Evolutionary conservation across 2,329 filamentous ascomycete species (phyloP).

Genomic region (Sclerotinia minor): DNA sequence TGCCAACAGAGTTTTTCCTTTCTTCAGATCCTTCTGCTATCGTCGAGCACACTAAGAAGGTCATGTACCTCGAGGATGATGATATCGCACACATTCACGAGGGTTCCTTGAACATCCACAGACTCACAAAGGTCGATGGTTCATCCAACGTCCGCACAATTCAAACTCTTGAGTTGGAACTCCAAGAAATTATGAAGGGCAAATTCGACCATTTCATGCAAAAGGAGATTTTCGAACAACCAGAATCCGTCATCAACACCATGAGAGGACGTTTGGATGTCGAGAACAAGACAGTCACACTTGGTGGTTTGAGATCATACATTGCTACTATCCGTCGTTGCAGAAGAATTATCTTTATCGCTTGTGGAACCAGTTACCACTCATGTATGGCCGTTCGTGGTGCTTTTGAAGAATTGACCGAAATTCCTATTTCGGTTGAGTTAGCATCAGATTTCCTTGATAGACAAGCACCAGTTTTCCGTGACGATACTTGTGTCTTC

Average conservation of each 20-base stretch:
- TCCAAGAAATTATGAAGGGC: slow-evolving; percentile 99
- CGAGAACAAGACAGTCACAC: slow-evolving; percentile 89
- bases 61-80: slow-evolving; percentile 98
- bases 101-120: slow-evolving; percentile 98
- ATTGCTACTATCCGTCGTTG: slow-evolving; percentile 95
- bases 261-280: slow-evolving; percentile 98
- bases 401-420: slow-evolving; percentile 94
- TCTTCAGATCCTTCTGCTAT: slow-evolving; percentile 98
- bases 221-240: slow-evolving; percentile 99
- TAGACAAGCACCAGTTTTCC: slow-evolving; percentile 94
- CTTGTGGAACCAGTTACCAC: slow-evolving; percentile 97
- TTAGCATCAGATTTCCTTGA: slow-evolving; percentile 98
- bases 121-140: slow-evolving; percentile 93
- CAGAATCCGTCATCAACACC: slow-evolving; percentile 98
- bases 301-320: slow-evolving; percentile 94
- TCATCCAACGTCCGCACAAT: slow-evolving; percentile 97
- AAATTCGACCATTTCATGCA: slow-evolving; percentile 99
- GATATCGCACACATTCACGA: slow-evolving; percentile 99
- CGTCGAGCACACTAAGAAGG: slow-evolving; percentile 99
- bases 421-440: slow-evolving; percentile 97
- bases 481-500: slow-evolving; percentile 98
- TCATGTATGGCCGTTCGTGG: slow-evolving; percentile 99
- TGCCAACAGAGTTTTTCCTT: slow-evolving; percentile 98
- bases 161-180: slow-evolving; percentile 96
- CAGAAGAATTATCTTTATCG: slow-evolving; percentile 97